phyloP scores from a whole-genome alignment of 176 grass and related monocot genomes.

The Lolium perenne region DNA sequence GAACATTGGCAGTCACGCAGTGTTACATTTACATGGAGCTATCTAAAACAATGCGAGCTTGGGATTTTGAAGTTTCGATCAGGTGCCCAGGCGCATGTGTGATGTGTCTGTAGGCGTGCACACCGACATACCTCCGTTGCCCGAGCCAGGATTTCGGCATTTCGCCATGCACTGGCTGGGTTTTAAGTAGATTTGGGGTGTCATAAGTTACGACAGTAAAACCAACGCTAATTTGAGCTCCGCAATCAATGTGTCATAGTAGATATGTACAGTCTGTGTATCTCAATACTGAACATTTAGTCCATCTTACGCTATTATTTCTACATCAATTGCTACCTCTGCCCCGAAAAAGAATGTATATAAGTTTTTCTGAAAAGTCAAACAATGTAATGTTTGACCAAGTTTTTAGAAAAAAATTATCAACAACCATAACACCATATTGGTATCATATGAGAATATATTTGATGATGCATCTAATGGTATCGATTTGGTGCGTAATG shows the following conservation, averaged over 20 bases:
- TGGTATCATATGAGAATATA: too few species aligned
- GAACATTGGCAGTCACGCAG: constrained; percentile 15
- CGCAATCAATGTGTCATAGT: neutral
- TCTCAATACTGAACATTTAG: neutral
- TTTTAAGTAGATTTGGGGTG: constrained; percentile 6
- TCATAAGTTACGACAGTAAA: constrained; percentile 1
- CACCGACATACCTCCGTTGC: neutral
- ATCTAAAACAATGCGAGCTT: neutral
- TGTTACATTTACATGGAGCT: neutral
- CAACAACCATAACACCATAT: too few species aligned
- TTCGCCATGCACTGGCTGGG: neutral
- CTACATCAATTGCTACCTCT: neutral
- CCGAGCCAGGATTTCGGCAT: neutral
- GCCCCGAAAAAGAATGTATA: too few species aligned
- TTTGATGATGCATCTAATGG: too few species aligned
- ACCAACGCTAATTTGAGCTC: constrained; percentile 7
- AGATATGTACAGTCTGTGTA: neutral
- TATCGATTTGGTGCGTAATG: too few species aligned
- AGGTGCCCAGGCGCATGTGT: neutral
- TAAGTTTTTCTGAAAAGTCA: too few species aligned
- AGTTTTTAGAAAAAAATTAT: too few species aligned
- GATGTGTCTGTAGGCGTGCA: too few species aligned
- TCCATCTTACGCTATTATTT: constrained; percentile 11
- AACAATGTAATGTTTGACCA: too few species aligned
- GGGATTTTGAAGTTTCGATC: neutral